Evolutionary conservation across 345 rosid species (phyloP), one percentile per base, ranked within the genome.

Genomic region (Geranium brycei): DNA sequence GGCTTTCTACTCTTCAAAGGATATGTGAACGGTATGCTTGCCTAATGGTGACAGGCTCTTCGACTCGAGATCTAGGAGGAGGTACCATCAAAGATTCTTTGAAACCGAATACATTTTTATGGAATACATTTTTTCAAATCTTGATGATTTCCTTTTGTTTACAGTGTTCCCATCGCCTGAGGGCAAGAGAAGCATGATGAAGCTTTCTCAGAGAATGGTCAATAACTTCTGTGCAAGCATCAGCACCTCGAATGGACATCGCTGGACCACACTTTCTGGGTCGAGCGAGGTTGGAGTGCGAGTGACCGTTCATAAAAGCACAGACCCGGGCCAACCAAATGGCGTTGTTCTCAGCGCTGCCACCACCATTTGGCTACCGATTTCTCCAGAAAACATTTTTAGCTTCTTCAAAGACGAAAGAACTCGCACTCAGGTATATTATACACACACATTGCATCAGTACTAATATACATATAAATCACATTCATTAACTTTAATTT

Each of bases 151-250:
- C 59, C 55, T 73, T 15, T 41, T 15, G 63, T 60, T 67, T 74
- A 32, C 82, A 92, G 98, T 83, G 63, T 80, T 85, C 74, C 92
- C 97, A 28, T 83, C 88, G 0, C 81, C 84, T 0, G 99, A 90
- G 28, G 99, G 97, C 60, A 93, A 90, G 78, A 76, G 85, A 74
- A 86, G 96, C 81, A 82, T 90, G 96, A 93, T 93, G 99, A 90
- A 82, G 73, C 97, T 93, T 67, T 84, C 92, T 31, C 97, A 88
- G 67, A 84, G 96, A 74, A 93, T 93, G 99, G 80, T 88, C 8
- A 86, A 67, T 70, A 93, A 69, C 71, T 93, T 85, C 75, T 90
- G 97, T 64, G 59, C 80, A 7, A 88, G 99, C 79, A 84, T 88
- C 19, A 79, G 96, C 76, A 82, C 89, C 7, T 90, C 99, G 0